These are phyloP conservation scores for Puccinia horiana DNA, from an alignment of 1,284 basidiomycete genomes.

Conservation along the genomic window DNA sequence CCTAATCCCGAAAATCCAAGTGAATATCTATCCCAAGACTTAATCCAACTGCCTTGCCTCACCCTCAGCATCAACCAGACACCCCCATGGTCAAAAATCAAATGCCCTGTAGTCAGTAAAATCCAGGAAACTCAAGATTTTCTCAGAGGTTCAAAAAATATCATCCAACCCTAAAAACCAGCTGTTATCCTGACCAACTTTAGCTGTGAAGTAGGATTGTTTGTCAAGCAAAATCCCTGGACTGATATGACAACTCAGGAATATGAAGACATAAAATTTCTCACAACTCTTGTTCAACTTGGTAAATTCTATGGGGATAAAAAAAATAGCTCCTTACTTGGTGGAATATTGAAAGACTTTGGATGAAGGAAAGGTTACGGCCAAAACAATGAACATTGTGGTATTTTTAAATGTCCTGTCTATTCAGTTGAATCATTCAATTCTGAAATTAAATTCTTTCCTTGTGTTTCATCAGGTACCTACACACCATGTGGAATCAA, in stretches of 20 bases:
- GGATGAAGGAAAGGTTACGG: constrained; percentile 5
- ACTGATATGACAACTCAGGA: background rate
- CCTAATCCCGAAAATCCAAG: background rate
- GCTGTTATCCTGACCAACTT: background rate
- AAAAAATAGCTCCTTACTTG: background rate
- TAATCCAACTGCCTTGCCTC: background rate
- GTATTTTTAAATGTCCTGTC: background rate
- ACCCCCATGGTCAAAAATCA: background rate
- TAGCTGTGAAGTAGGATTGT: background rate
- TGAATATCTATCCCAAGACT: background rate
- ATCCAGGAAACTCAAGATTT: background rate
- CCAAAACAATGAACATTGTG: background rate
- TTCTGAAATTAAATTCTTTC: background rate
- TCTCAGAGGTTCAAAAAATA: background rate
- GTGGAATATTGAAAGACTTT: background rate
- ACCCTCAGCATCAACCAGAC: background rate
- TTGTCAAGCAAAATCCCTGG: background rate
- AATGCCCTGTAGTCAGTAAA: background rate
- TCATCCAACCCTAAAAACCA: background rate
- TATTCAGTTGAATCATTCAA: background rate
- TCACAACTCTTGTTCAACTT: constrained; percentile 4
- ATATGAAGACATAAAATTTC: background rate
- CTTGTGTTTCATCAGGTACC: background rate
- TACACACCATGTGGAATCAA: background rate
- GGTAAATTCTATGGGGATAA: background rate